Base-by-base conservation (phyloP, 371 early-diverging fungal genomes). In the Syncephalastrum racemosum region DNA sequence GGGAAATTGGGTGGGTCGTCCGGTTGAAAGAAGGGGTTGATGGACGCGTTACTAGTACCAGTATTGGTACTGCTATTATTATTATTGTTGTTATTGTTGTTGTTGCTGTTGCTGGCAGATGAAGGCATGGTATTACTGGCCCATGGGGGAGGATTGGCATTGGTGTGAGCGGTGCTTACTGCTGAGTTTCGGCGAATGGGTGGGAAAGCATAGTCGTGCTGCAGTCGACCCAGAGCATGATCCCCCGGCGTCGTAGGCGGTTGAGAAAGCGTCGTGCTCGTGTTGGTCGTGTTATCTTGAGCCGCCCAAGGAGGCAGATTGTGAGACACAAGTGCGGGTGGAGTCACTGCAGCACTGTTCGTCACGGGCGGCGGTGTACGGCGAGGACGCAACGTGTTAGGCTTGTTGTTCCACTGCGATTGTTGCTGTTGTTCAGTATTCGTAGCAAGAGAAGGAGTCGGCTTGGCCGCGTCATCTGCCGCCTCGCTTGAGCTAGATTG, bases 121-220 rank as follows among this genome's bases (percentile, higher is more conserved):
- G 49, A 40, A 39, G 56, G 46, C n/a, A 52, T 43, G n/a, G 31
- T 50, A 23, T 40, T 36, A 43, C 36, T 53, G 39, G 51, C 54
- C 59, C 60, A 62, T 45, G 60, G 62, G 39, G 60, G 48, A 48
- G 56, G 40, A 20, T 56, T 16, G 18, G 59, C 16, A 43, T 46
- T 39, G 27, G 57, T 18, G 15, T 45, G 49, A 24, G 53, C 42
- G 27, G 50, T 47, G 53, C 49, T 63, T 58, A 58, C 55, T 55
- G 67, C 67, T 70, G 70, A 70, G 71, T 65, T 67, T 71, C 68
- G 54, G 56, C 64, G 54, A 27, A 62, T 50, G 13, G 72, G 62
- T 57, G 72, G 68, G 61, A 68, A 72, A 48, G 68, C 64, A 66
- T 68, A 68, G 59, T 71, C 71, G 27, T 59, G 59, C 20, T 56